These are phyloP conservation scores for Allium cepa DNA, from an alignment of 106 monocot genomes.

Conservation along the genomic window DNA sequence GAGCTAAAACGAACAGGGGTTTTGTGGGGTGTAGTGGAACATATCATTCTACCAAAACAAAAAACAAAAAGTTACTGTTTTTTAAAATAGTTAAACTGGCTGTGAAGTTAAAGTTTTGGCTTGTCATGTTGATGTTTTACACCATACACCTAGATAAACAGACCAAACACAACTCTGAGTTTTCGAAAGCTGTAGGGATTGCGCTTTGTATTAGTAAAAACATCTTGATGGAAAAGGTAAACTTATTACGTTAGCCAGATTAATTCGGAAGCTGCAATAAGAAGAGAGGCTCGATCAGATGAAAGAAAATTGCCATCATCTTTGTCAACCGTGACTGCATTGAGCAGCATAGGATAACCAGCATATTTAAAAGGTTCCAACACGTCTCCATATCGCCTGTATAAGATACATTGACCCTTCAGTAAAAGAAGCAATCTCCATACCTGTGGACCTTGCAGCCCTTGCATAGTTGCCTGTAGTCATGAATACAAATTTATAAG, in stretches of 20 bases:
- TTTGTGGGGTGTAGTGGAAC: no score
- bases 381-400: constrained; percentile 84
- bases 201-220: no score
- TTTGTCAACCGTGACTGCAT: constrained; percentile 89
- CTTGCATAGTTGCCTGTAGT: constrained; percentile 96
- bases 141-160: no score
- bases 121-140: no score
- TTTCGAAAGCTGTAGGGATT: no score
- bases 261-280: constrained; percentile 90
- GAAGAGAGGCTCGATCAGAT: constrained; percentile 83
- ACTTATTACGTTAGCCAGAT: constrained; percentile 88
- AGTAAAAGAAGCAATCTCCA: constrained; percentile 93
- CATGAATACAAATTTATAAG: no score
- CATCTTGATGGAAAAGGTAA: background rate
- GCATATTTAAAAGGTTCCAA: constrained; percentile 99
- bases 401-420: constrained; percentile 91
- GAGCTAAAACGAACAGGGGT: no score
- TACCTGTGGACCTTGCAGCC: constrained; percentile 92
- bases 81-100: no score
- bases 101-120: no score
- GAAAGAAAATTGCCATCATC: constrained; percentile 96
- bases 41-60: no score
- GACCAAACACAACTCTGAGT: no score
- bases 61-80: no score
- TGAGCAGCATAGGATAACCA: constrained; percentile 97